phyloP scores from a whole-genome alignment of 179 eudicot species.

The Beta macrorhiza region DNA sequence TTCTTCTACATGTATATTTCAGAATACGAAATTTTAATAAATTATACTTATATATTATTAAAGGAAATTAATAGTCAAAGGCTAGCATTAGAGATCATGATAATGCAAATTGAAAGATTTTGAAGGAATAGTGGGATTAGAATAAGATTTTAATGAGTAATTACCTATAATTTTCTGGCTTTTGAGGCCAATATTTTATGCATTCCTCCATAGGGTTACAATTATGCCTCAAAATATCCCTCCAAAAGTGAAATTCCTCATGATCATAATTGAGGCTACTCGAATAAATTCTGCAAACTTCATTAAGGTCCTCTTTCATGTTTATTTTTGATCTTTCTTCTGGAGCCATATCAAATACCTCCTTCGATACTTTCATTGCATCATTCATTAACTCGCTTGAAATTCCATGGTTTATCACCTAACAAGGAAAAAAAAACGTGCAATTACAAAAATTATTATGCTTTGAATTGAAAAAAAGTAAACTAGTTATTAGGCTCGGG shows the following conservation, averaged over 20 bases:
- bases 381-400: conserved; percentile 12
- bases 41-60: too few relatives aligned
- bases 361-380: conserved; percentile 19
- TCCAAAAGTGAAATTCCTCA: conserved; percentile 44
- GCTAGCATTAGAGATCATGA: too few relatives aligned
- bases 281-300: conserved; percentile 28
- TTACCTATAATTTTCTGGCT: conserved; percentile 45
- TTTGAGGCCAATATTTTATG: conserved; percentile 47
- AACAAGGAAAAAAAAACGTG: not conserved
- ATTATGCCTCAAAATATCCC: conserved; percentile 36
- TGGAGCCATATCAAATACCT: conserved; percentile 24
- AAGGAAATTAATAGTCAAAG: too few relatives aligned
- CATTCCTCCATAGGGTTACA: conserved; percentile 43
- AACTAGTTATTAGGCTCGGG: too few relatives aligned
- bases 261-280: conserved; percentile 30
- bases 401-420: conserved; percentile 37
- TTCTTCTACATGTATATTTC: too few relatives aligned
- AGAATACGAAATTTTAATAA: too few relatives aligned
- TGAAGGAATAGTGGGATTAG: too few relatives aligned
- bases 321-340: conserved; percentile 27
- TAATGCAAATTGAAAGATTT: too few relatives aligned
- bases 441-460: too few relatives aligned
- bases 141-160: not conserved
- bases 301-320: conserved; percentile 9
- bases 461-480: not conserved